Evolutionary conservation across 2,329 filamentous ascomycete species (phyloP).

Genomic region (Fusarium zealandicum): DNA sequence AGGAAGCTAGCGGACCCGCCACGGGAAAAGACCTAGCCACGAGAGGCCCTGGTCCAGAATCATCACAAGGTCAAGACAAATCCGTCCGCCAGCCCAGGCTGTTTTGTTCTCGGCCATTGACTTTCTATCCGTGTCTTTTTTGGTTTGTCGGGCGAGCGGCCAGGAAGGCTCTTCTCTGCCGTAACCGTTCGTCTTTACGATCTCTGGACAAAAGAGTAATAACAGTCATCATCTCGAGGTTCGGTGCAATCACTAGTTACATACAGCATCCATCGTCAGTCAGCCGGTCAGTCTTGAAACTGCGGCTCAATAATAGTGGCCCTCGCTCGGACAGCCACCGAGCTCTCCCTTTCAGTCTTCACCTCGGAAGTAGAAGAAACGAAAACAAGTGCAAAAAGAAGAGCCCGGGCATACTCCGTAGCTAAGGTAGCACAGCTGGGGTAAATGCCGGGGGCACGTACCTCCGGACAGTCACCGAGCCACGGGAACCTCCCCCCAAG

Average conservation of each 20-base stretch:
- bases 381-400: neutral
- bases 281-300: neutral
- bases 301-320: slow-evolving; percentile 1
- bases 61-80: slow-evolving; percentile 6
- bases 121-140: neutral
- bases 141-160: neutral
- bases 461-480: slow-evolving; percentile 41
- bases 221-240: too few relatives aligned
- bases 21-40: too few relatives aligned
- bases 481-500: neutral
- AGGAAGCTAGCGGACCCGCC: slow-evolving; percentile 25
- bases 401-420: slow-evolving; percentile 21
- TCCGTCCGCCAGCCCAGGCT: slow-evolving; percentile 4
- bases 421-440: slow-evolving; percentile 12
- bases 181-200: neutral
- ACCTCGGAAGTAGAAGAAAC: slow-evolving; percentile 33
- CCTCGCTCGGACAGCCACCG: slow-evolving; percentile 32
- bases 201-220: too few relatives aligned
- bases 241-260: too few relatives aligned
- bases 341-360: slow-evolving; percentile 13
- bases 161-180: neutral
- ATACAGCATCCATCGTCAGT: neutral
- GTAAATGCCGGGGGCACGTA: slow-evolving; percentile 28
- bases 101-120: slow-evolving; percentile 5
- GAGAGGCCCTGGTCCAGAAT: slow-evolving; percentile 4